phyloP scores from a whole-genome alignment of 2,329 filamentous ascomycete species.

The Colletotrichum gigasporum region DNA sequence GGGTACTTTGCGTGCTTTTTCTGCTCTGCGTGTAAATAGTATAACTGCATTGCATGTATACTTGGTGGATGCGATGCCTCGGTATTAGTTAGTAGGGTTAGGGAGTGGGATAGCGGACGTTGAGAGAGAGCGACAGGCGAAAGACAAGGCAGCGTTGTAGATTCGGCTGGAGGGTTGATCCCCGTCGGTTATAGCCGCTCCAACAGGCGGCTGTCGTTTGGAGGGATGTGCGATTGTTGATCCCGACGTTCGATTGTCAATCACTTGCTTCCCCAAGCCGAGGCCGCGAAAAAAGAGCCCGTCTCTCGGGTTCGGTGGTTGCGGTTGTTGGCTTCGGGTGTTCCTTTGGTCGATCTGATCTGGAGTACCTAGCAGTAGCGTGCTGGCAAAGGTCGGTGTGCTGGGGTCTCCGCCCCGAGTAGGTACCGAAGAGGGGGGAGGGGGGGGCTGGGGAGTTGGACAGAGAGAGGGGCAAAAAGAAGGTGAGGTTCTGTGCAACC shows the following conservation, averaged over 20 bases:
- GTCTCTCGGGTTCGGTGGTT: neutral
- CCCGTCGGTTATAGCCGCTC: slow-evolving; percentile 20
- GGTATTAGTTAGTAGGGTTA: no score
- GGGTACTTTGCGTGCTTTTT: slow-evolving; percentile 2
- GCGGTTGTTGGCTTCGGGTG: neutral
- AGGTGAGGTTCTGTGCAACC: slow-evolving; percentile 9
- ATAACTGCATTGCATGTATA: no score
- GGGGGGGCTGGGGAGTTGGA: neutral
- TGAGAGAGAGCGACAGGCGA: neutral
- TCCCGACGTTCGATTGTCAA: neutral
- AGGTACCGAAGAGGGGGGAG: no score
- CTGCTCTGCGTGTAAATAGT: no score
- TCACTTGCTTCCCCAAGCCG: neutral
- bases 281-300: no score
- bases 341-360: no score
- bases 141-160: neutral
- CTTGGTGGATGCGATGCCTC: neutral
- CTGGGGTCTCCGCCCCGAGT: neutral
- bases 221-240: neutral
- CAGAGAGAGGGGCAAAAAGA: neutral
- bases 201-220: slow-evolving; percentile 7
- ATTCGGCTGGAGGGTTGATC: neutral
- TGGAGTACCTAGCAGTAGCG: no score
- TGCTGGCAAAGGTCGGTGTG: slow-evolving; percentile 19
- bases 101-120: neutral